These are phyloP conservation scores for Mucor velutinosus DNA, from an alignment of 371 early-diverging fungal genomes.

Conservation along the genomic window DNA sequence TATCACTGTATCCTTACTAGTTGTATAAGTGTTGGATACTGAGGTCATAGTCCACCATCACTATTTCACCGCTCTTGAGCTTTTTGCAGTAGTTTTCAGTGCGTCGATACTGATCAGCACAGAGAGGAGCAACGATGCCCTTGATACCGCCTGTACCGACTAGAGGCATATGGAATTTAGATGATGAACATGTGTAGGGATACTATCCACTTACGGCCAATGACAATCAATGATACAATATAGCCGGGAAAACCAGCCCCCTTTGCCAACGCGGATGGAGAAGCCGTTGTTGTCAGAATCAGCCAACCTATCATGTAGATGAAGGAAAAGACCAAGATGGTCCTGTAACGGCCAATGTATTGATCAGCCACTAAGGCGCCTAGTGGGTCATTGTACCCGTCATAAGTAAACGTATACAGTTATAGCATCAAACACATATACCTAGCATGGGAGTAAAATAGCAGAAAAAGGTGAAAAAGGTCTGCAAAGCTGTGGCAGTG, in stretches of 20 bases:
- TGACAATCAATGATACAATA: conserved; percentile 56
- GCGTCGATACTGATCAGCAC: conserved; percentile 43
- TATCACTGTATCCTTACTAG: conserved; percentile 32
- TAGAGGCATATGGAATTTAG: conserved; percentile 14
- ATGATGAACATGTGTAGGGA: neutral
- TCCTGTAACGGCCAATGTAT: conserved; percentile 78
- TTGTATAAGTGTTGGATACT: conserved; percentile 66
- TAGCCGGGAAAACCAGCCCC: conserved; percentile 66
- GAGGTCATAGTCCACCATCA: conserved; percentile 61
- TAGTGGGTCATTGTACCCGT: neutral
- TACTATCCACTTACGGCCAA: conserved; percentile 31
- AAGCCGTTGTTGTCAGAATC: conserved; percentile 63
- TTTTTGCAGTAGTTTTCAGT: conserved; percentile 51
- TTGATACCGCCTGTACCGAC: conserved; percentile 93
- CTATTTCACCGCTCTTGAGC: conserved; percentile 51
- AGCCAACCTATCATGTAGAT: conserved; percentile 69
- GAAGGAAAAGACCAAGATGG: conserved; percentile 68
- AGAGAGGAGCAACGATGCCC: conserved; percentile 47
- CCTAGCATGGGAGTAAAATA: conserved; percentile 79
- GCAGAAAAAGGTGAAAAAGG: conserved; percentile 75
- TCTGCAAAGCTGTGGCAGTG: conserved; percentile 65
- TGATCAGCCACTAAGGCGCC: neutral
- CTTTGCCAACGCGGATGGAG: conserved; percentile 46
- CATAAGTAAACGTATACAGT: no score
- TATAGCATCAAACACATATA: no score